Evolutionary conservation across 306 rosid species (phyloP).

Genomic region (Luffa aegyptiaca): DNA sequence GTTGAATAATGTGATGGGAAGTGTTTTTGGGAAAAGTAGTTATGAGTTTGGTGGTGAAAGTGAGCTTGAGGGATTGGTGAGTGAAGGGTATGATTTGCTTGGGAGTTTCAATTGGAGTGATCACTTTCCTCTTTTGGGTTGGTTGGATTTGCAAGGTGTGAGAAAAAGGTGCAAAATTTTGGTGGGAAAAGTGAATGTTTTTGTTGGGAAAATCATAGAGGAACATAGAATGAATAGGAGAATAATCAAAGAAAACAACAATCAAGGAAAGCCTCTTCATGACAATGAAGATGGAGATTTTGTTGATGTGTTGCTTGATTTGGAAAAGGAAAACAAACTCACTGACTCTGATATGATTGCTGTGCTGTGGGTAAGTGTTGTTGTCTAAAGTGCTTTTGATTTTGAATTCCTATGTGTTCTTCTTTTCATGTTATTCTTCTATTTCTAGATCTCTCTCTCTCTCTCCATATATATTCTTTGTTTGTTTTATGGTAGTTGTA

Average conservation of each 20-base stretch:
- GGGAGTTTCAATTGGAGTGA: constrained; percentile 73
- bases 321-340: constrained; percentile 44
- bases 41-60: constrained; percentile 31
- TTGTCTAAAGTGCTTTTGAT: not conserved
- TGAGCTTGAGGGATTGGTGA: constrained; percentile 47
- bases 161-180: constrained; percentile 48
- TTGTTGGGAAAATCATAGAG: constrained; percentile 53
- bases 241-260: not conserved
- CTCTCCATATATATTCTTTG: not conserved
- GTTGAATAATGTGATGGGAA: constrained; percentile 55
- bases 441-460: not conserved
- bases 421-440: not conserved
- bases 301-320: constrained; percentile 73
- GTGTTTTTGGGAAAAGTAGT: constrained; percentile 52
- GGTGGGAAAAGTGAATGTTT: constrained; percentile 39
- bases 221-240: constrained; percentile 37
- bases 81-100: constrained; percentile 67
- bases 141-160: constrained; percentile 65
- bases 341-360: constrained; percentile 69
- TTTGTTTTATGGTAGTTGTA: not conserved
- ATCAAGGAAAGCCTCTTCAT: not conserved
- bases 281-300: constrained; percentile 28
- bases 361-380: constrained; percentile 56
- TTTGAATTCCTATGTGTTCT: not conserved
- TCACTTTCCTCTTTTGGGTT: constrained; percentile 52